Evolutionary conservation across 1,139 yeast species (phyloP), one percentile per base, ranked within the genome.

Genomic region (Candida sanyaensis): DNA sequence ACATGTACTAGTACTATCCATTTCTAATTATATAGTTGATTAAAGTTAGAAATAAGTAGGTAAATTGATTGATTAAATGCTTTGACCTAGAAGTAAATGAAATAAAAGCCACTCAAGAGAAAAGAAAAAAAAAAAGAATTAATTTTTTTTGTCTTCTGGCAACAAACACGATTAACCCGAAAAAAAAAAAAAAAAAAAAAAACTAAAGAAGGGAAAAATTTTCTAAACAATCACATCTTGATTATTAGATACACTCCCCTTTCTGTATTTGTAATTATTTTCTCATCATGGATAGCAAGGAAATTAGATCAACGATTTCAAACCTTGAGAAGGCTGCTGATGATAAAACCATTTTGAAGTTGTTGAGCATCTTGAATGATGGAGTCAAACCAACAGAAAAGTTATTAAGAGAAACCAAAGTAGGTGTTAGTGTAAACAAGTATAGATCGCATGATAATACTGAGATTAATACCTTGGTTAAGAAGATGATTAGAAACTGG

Each of bases 361-460:
- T 92, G 40, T 72, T 93, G 57, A 80, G 77, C 42, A 77, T 80
- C 37, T 73, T 93, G 50, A 84, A 86, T 57, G 83, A 78, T 52
- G 90, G 88, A 10, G 90, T 91, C 44, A 75, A 77, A 56, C 97
- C 98, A 9, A 84, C 96, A 1, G 98, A 93, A 64, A 82, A 84
- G 62, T 76, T 92, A 38, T 74, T 93, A 46, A 77, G 97, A 61
- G 87, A 92, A 63, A 93, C 99, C n/a, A 91, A 90, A 66, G 93
- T 93, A n/a, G 99, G 99, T 51, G 95, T 93, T 26, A 95, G 93
- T 6, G 98, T 93, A 42, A 95, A 95, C 69, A 91, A 90, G 68
- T 83, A 86, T 61, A 80, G 96, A 56, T 71, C 86, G 9, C 88
- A 88, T 55, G 61, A 74, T 24, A 89, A 88, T 63, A 59, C 76